Conservation (phyloP, 164 flowering plant genomes). For the Tetracentron sinense region DNA sequence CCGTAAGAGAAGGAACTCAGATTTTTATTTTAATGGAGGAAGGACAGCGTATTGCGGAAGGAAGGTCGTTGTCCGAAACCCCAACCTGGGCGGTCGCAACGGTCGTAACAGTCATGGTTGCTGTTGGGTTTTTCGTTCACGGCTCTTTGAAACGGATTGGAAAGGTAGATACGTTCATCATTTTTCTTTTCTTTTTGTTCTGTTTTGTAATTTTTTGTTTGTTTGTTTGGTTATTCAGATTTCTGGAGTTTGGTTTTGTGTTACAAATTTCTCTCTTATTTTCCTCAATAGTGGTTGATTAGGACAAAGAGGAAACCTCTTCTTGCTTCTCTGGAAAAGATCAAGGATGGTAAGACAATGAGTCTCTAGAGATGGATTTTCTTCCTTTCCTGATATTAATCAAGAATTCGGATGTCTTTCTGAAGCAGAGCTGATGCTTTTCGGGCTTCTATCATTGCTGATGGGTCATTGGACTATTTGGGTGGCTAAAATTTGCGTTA, state of each 20-base stretch:
- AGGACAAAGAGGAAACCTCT: constrained; percentile 75
- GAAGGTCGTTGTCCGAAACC: constrained; percentile 55
- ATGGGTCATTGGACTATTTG: constrained; percentile 76
- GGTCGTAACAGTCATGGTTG: constrained; percentile 58
- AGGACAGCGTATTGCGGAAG: constrained; percentile 23
- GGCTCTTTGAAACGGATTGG: constrained; percentile 37
- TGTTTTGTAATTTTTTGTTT: neutral
- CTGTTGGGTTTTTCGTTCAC: constrained; percentile 49
- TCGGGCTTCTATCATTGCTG: constrained; percentile 75
- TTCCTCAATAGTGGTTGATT: constrained; percentile 53
- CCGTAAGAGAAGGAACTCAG: too few species aligned
- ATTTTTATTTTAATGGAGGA: neutral
- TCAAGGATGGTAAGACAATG: constrained; percentile 59
- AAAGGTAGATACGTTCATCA: constrained; percentile 36
- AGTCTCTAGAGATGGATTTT: neutral
- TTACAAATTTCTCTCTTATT: neutral
- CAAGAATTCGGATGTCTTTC: neutral
- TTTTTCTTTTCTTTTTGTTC: neutral
- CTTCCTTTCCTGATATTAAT: neutral
- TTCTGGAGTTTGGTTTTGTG: neutral
- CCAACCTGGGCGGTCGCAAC: constrained; percentile 88
- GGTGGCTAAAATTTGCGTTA: constrained; percentile 76
- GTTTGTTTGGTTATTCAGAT: too few species aligned
- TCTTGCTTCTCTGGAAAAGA: constrained; percentile 71
- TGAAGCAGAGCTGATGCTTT: constrained; percentile 75